Conservation (phyloP, 345 rosid species). For the Heritiera fomes region DNA sequence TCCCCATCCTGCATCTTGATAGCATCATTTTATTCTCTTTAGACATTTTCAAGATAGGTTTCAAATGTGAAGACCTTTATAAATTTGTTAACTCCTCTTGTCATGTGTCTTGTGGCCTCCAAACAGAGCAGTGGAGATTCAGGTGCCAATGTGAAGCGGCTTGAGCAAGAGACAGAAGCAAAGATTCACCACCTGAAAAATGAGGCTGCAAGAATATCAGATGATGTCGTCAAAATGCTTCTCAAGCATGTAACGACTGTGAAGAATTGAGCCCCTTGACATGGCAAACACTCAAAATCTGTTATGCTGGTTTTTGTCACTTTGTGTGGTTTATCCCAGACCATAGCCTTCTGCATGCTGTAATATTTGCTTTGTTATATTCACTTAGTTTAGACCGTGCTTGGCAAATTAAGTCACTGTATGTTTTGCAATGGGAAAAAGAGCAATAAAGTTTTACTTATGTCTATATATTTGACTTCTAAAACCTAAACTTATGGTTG, state of each 20-base stretch:
- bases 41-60: not conserved
- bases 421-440: not conserved
- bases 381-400: not conserved
- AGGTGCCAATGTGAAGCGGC: constrained; percentile 95
- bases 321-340: not conserved
- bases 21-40: not conserved
- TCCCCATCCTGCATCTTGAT: not conserved
- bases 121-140: constrained; percentile 88
- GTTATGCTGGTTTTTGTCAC: not conserved
- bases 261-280: constrained; percentile 51
- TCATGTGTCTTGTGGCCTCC: not conserved
- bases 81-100: not conserved
- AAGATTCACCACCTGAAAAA: constrained; percentile 61
- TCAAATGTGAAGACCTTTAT: not conserved
- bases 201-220: constrained; percentile 62
- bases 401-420: not conserved
- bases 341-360: not conserved
- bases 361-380: not conserved
- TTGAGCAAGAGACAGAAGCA: constrained; percentile 72
- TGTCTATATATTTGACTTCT: not conserved
- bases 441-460: not conserved
- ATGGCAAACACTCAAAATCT: not conserved
- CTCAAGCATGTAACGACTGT: constrained; percentile 85
- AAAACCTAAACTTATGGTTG: not conserved
- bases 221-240: constrained; percentile 83